Base-by-base conservation (phyloP, 106 monocot genomes). In the Dioscorea dumetorum region DNA sequence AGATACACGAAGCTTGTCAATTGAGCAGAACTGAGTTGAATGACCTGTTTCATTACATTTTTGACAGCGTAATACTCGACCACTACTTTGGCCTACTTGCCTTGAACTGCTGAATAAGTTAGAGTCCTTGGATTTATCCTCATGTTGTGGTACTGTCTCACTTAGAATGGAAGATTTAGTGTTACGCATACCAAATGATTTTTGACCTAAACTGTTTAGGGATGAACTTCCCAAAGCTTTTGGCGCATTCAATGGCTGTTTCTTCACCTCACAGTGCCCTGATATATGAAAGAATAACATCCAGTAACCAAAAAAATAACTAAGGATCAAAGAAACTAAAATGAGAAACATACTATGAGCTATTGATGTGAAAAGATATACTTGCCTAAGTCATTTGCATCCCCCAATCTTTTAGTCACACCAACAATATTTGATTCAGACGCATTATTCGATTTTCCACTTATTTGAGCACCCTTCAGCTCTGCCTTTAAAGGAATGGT, bases 41-140 rank as follows among this genome's bases (percentile, higher is more conserved):
- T 91, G 97, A 48, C 91, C 97, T 28, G 79, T 70, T 80, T 97
- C 91, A 75, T 97, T 91, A 78, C 88, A 91, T 71, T 63, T 83
- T 64, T 78, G 82, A 58, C 90, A 90, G 19, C 78, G 82, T 41
- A 76, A 31, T 59, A 69, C 24, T 65, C 78, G 70, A 64, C 58
- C 66, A 14, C 57, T 57, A 60, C 62, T 28, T 60, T 69, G 63
- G 73, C 52, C 71, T 33, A 53, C 35, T 24, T 50, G 78, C 60
- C 76, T 79, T 66, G 67, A 74, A 68, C 24, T 57, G 22, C 56
- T 64, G n/a, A 48, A 35, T 50, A 67, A 67, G 31, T 61, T 35
- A 49, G 52, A 20, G 50, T 79, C 84, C 62, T 79, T 87, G 33
- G 13, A 33, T 78, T 77, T 85, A 61, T 71, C 72, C 67, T 81